Percentiles rank a stretch among this genome's conserved stretches.
phyloP scores from a whole-genome alignment of 2,329 filamentous ascomycete genomes.

The Phyllosticta citrichinensis region DNA sequence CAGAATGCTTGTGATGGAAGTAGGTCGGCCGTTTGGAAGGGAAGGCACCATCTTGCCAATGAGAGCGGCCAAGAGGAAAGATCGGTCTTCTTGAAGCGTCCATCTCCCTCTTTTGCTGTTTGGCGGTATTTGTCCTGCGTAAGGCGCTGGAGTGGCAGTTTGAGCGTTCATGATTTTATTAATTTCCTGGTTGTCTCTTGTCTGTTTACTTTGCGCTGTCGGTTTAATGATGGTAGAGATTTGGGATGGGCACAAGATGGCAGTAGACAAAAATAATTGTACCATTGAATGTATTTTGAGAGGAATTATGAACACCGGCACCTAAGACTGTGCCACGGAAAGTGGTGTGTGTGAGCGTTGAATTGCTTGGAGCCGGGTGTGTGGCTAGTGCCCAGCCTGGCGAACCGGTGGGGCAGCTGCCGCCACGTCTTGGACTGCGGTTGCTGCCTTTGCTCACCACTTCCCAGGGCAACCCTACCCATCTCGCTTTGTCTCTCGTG shows the following conservation, averaged over 20 bases:
- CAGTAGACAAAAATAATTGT: neutral
- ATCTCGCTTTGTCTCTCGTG: neutral
- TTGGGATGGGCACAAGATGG: neutral
- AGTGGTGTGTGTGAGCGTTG: no score
- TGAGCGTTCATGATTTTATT: neutral
- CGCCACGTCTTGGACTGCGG: neutral
- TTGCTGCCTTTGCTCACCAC: neutral
- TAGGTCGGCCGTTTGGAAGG: slow-evolving; percentile 64
- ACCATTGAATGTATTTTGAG: neutral
- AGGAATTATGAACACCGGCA: neutral
- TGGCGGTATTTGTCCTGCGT: neutral
- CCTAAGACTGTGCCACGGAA: no score
- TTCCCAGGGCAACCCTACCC: neutral
- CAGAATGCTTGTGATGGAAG: slow-evolving; percentile 79
- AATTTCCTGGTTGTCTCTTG: neutral
- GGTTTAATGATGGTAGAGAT: neutral
- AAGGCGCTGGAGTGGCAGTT: neutral
- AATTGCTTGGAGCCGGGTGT: neutral
- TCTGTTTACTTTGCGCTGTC: neutral
- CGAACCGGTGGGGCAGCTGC: neutral
- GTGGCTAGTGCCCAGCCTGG: neutral
- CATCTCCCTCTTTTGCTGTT: neutral
- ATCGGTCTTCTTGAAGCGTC: neutral
- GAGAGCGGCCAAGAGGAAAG: slow-evolving; percentile 44
- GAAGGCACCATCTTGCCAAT: slow-evolving; percentile 44